Conservation (phyloP, 2,329 filamentous ascomycete species). For the Cryphonectria nitschkei region DNA sequence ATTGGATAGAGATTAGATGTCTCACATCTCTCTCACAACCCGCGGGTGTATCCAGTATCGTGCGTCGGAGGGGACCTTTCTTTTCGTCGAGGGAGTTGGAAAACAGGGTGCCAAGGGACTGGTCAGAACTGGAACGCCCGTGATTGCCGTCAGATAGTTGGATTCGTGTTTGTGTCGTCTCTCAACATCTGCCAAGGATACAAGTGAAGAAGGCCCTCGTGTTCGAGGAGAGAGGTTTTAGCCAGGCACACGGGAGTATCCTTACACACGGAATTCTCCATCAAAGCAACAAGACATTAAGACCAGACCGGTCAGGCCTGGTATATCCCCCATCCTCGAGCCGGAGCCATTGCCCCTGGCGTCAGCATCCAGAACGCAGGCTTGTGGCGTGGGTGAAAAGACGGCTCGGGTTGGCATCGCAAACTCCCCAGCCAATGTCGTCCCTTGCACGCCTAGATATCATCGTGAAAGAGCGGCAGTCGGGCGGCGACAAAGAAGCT, state of each 20-base stretch:
- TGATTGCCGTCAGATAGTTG: background rate
- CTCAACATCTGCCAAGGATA: background rate
- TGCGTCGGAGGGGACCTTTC: background rate
- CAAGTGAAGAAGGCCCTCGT: background rate
- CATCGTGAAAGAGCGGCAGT: constrained; percentile 2
- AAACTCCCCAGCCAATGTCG: constrained; percentile 21
- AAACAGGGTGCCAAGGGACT: background rate
- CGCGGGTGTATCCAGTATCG: background rate
- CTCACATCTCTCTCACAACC: background rate
- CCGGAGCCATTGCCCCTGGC: background rate
- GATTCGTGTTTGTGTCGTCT: background rate
- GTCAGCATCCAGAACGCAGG: background rate
- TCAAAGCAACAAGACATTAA: background rate
- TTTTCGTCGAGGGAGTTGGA: background rate
- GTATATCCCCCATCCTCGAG: background rate
- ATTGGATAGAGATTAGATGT: constrained; percentile 23
- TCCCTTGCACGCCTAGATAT: background rate
- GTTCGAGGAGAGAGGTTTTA: background rate
- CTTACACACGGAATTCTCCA: background rate
- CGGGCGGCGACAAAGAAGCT: constrained; percentile 9
- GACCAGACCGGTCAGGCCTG: background rate
- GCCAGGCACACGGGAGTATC: background rate
- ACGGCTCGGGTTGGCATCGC: constrained; percentile 1
- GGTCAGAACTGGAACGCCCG: background rate
- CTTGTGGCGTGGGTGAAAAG: background rate